A percentile compares a stretch with the other conserved stretches of the same genome.
Conservation (phyloP, 2,329 filamentous ascomycete genomes). For the Helminthosporium solani region DNA sequence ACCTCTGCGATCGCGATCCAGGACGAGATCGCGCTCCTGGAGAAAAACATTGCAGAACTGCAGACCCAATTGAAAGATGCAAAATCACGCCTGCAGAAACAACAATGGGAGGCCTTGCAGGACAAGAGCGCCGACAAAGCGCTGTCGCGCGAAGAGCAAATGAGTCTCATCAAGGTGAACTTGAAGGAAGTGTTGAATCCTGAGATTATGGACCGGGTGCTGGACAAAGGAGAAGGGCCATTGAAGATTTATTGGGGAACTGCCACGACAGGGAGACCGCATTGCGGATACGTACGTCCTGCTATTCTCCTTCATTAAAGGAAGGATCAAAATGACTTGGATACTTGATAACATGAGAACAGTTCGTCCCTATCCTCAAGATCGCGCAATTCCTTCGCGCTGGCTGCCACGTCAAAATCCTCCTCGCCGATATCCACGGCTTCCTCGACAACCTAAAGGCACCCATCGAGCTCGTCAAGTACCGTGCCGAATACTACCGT, state of each 20-base stretch:
- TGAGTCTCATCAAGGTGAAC: slow-evolving; percentile 76
- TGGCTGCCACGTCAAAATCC: slow-evolving; percentile 77
- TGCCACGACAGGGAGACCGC: slow-evolving; percentile 81
- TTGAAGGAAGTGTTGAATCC: slow-evolving; percentile 79
- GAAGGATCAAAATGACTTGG: background rate
- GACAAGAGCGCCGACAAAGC: slow-evolving; percentile 24
- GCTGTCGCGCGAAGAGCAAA: slow-evolving; percentile 59
- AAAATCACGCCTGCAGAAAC: slow-evolving; percentile 28
- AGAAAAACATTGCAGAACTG: slow-evolving; percentile 34
- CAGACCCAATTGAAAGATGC: slow-evolving; percentile 34
- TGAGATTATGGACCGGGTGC: slow-evolving; percentile 74
- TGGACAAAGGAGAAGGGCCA: slow-evolving; percentile 63
- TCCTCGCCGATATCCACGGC: slow-evolving; percentile 66
- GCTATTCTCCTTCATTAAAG: background rate
- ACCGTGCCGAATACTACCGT: slow-evolving; percentile 81
- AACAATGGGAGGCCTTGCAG: slow-evolving; percentile 14
- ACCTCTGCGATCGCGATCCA: slow-evolving; percentile 29
- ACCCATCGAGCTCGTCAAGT: slow-evolving; percentile 81
- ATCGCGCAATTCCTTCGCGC: slow-evolving; percentile 84
- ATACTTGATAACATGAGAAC: background rate
- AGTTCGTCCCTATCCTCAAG: slow-evolving; percentile 81
- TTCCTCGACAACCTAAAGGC: slow-evolving; percentile 85
- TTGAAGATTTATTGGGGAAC: slow-evolving; percentile 87
- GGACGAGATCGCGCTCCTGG: slow-evolving; percentile 34
- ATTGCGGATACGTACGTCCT: slow-evolving; percentile 70